These are phyloP conservation scores for Nyctanthes arbortristis DNA, from an alignment of 257 asterid species.

Conservation along the genomic window DNA sequence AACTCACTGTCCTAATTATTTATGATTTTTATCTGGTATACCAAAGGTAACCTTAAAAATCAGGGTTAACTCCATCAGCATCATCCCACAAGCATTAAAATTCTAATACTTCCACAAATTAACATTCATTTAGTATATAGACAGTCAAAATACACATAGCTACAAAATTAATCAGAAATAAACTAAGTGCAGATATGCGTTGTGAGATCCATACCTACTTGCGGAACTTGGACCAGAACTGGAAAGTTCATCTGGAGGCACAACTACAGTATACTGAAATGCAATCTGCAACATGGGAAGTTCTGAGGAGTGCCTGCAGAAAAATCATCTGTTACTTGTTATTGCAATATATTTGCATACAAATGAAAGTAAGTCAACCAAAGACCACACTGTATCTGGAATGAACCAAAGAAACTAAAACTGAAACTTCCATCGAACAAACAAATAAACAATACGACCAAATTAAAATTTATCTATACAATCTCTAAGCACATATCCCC, in stretches of 20 bases:
- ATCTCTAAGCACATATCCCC: conserved; percentile 17
- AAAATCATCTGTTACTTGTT: conserved; percentile 17
- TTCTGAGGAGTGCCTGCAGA: conserved; percentile 80
- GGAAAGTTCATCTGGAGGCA: conserved; percentile 72
- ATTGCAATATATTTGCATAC: conserved; percentile 14
- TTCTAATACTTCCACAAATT: background rate
- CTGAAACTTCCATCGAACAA: conserved; percentile 22
- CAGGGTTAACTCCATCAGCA: background rate
- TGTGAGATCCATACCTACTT: conserved; percentile 57
- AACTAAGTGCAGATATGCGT: conserved; percentile 20
- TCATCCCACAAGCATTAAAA: background rate
- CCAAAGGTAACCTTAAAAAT: too few species aligned
- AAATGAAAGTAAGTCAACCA: background rate
- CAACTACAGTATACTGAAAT: conserved; percentile 93
- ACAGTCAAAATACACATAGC: conserved; percentile 23
- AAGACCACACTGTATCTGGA: conserved; percentile 1
- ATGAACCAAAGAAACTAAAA: conserved; percentile 24
- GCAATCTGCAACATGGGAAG: conserved; percentile 92
- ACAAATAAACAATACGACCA: conserved; percentile 1
- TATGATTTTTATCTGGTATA: too few species aligned
- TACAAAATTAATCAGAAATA: conserved; percentile 8
- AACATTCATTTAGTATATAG: background rate
- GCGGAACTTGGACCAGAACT: conserved; percentile 47
- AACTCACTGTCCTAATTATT: too few species aligned
- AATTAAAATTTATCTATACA: conserved; percentile 16